These are phyloP conservation scores for Beta lomatogona DNA, from an alignment of 179 eudicot genomes.

Conservation along the genomic window DNA sequence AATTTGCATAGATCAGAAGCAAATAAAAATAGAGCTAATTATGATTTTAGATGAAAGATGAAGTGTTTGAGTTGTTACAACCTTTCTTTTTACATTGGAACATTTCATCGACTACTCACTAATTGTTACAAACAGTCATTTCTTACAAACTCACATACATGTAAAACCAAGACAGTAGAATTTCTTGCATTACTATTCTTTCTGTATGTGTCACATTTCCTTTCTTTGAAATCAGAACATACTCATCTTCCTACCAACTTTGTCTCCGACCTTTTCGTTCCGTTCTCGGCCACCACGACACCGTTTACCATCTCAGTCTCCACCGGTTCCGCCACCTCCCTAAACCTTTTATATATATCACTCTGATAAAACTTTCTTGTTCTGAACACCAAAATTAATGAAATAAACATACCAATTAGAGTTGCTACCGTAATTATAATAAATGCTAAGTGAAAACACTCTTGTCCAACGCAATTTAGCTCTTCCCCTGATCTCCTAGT, in stretches of 20 bases:
- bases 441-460: constrained; percentile 26
- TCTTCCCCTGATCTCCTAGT: constrained; percentile 18
- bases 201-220: neutral
- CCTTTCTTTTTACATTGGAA: too few relatives aligned
- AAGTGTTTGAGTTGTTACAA: too few relatives aligned
- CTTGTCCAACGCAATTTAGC: constrained; percentile 19
- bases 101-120: too few relatives aligned
- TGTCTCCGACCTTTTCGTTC: neutral
- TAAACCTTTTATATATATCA: constrained; percentile 29
- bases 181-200: neutral
- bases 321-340: neutral
- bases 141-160: neutral
- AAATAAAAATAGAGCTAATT: too few relatives aligned
- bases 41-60: too few relatives aligned
- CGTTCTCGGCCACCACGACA: neutral
- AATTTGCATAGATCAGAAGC: too few relatives aligned
- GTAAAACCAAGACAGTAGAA: neutral
- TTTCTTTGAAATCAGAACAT: neutral
- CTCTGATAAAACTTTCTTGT: constrained; percentile 26
- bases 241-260: neutral
- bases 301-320: constrained; percentile 4
- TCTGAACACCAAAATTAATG: constrained; percentile 28
- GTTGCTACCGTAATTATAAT: constrained; percentile 20
- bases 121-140: neutral
- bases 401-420: constrained; percentile 20